Evolutionary conservation across 306 rosid genomes (phyloP), one percentile per base, ranked within the genome.

Genomic region (Citrullus mucosospermus): DNA sequence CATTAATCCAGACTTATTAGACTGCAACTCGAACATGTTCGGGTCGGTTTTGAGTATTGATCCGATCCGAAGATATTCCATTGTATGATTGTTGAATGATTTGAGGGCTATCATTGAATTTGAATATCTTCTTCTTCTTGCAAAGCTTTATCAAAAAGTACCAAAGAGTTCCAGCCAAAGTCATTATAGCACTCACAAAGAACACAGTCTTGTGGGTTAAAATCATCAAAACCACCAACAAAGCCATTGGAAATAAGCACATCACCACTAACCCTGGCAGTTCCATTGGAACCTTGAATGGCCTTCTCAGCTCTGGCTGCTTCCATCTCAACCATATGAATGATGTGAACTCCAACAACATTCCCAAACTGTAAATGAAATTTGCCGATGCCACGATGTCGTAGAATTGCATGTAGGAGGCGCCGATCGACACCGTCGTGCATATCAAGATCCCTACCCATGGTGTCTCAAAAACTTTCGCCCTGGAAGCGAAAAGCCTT

Each of bases 371-470:
- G 43, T 77, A 77, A 4, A 77, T 25, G 58, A 77, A 77, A 51
- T 59, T 77, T 0, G 80, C 80, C 2, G 60, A 60, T 2, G 72
- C 66, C 4, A 77, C 67, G 17, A 77, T 77, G 13, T 77, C 71
- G 8, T 57, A 20, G 73, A 59, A 77, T 6, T 41, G 48, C 73
- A 77, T 77, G 59, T 46, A 60, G 5, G 80, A 76, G 43, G 39
- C 80, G 8, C 57, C 41, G 1, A 77, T 43, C 8, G 80, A 77
- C 30, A 77, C 38, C 0, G 48, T 8, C 2, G 58, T 41, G 28
- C 72, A 77, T 25, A 77, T 44, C 46, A 77, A 20, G 12, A 77
- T 77, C 34, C 80, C 80, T 0, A 77, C 39, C 80, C 80, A 77
- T 44, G 73, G 72, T 0, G 72, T 77, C 4, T 77, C 57, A 10